Conservation (phyloP, 2,329 filamentous ascomycete species). For the Emericellopsis atlantica region DNA sequence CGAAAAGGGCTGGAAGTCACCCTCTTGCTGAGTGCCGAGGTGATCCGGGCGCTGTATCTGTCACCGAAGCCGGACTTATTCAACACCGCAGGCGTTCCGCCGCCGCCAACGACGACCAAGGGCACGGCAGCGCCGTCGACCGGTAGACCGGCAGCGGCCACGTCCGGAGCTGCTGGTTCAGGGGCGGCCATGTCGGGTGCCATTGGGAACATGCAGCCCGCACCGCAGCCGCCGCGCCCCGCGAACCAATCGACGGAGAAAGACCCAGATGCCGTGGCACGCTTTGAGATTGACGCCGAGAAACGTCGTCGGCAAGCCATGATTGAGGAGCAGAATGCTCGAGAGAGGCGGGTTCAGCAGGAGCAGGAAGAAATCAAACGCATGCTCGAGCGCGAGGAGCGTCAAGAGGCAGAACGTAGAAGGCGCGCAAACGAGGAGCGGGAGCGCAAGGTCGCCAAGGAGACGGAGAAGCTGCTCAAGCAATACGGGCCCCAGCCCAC, state of each 20-base stretch:
- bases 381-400: constrained; percentile 55
- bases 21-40: constrained; percentile 49
- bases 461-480: constrained; percentile 68
- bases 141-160: constrained; percentile 13
- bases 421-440: constrained; percentile 19
- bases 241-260: background rate
- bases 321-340: constrained; percentile 18
- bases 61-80: constrained; percentile 61
- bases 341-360: constrained; percentile 39
- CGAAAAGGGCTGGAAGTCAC: constrained; percentile 85
- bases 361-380: constrained; percentile 44
- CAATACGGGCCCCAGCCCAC: constrained; percentile 48
- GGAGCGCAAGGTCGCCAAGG: constrained; percentile 54
- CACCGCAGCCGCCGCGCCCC: constrained; percentile 5
- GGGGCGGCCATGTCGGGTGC: constrained; percentile 26
- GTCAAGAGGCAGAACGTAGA: constrained; percentile 42
- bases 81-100: constrained; percentile 46
- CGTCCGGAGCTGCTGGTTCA: constrained; percentile 6
- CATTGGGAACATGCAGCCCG: constrained; percentile 15
- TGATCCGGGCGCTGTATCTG: constrained; percentile 54
- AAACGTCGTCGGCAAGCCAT: constrained; percentile 56
- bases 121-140: background rate
- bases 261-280: constrained; percentile 10
- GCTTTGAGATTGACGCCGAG: constrained; percentile 54
- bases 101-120: constrained; percentile 1